Conservation (phyloP, 73 alveolate genomes). For the Tetrahymena elliotti region DNA sequence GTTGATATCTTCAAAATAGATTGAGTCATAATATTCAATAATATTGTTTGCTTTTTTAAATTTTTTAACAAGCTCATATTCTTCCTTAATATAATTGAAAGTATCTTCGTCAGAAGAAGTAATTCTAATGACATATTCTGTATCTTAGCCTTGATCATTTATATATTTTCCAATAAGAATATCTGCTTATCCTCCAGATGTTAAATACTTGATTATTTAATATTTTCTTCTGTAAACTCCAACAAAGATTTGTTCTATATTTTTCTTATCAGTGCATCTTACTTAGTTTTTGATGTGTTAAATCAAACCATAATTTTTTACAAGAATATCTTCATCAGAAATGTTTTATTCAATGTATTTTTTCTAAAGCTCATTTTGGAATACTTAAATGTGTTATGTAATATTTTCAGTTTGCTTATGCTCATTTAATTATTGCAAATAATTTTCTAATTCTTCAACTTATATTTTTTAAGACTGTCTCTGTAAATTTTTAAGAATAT, state of each 20-base stretch:
- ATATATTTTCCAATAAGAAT: neutral
- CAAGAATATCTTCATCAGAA: neutral
- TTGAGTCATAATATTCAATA: neutral
- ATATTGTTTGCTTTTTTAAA: neutral
- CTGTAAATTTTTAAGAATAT: too few species aligned
- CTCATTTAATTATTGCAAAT: too few species aligned
- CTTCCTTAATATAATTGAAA: neutral
- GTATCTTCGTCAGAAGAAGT: neutral
- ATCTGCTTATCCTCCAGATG: neutral
- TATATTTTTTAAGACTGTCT: neutral
- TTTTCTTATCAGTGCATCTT: neutral
- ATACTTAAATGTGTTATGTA: too few species aligned
- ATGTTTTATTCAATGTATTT: too few species aligned
- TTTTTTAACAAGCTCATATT: neutral
- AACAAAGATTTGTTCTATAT: neutral
- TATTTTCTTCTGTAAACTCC: neutral
- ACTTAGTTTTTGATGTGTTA: neutral
- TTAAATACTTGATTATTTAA: neutral
- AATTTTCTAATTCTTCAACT: neutral
- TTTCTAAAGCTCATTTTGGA: neutral
- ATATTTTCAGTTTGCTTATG: too few species aligned
- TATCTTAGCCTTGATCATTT: neutral
- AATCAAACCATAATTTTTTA: neutral
- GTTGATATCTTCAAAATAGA: neutral
- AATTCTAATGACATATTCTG: neutral